Percentiles rank a stretch among this genome's conserved stretches.
These are phyloP conservation scores for Inonotus obliquus DNA, from an alignment of 1,284 basidiomycete species.

Conservation along the genomic window DNA sequence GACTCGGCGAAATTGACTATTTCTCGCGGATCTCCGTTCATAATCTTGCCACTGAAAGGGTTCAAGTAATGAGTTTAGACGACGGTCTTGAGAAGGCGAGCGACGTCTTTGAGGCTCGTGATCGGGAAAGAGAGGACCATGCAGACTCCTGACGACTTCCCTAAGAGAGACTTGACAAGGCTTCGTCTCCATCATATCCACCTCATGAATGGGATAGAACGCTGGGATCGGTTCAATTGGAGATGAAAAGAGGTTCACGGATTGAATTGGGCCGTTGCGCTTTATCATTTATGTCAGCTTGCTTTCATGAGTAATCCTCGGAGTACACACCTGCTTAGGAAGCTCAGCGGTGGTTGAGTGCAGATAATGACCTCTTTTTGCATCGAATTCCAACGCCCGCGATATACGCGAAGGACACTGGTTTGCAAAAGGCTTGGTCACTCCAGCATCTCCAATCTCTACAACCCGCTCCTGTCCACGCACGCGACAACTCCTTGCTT, in stretches of 20 bases:
- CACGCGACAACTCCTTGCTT: slow-evolving; percentile 35
- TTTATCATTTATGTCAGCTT: background rate
- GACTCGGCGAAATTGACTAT: slow-evolving; percentile 28
- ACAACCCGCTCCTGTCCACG: slow-evolving; percentile 51
- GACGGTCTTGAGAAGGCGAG: slow-evolving; percentile 32
- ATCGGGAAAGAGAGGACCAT: slow-evolving; percentile 54
- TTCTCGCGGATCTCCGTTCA: slow-evolving; percentile 32
- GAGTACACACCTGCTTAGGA: background rate
- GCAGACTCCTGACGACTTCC: slow-evolving; percentile 54
- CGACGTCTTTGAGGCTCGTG: slow-evolving; percentile 28
- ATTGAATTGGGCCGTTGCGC: background rate
- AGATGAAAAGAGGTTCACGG: background rate
- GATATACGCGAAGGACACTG: background rate
- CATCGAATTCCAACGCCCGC: slow-evolving; percentile 5
- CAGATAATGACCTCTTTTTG: background rate
- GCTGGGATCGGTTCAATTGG: background rate
- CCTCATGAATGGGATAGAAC: background rate
- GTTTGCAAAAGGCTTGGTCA: slow-evolving; percentile 35
- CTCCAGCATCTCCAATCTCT: slow-evolving; percentile 39
- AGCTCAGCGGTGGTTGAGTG: background rate
- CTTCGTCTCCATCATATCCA: background rate
- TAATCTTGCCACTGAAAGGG: slow-evolving; percentile 37
- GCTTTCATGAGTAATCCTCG: background rate
- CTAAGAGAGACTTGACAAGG: slow-evolving; percentile 35
- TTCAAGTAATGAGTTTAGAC: slow-evolving; percentile 46